Base-by-base conservation (phyloP, 78 protist species). In the Dictyostelium capitatum region DNA sequence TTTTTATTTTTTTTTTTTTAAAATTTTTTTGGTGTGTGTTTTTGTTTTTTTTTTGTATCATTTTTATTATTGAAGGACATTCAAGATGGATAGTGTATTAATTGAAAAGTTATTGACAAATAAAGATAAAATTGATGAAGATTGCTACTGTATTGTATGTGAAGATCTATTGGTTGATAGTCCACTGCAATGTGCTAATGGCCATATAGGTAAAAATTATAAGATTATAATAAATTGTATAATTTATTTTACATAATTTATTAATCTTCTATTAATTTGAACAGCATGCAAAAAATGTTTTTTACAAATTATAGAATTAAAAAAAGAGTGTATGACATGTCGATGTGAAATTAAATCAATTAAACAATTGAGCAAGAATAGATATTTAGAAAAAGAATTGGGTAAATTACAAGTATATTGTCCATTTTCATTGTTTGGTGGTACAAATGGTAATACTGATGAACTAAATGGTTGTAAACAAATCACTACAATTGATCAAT, bases 361-460 rank as follows among this genome's bases (percentile, higher is more conserved):
- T 2, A 47, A 25, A 25, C 32, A n/a, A 32, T 67, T 67, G 15
- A 67, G 75, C 17, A 67, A 67, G 11, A 67, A 67, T 67, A 67
- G 75, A 67, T 67, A 32, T 32, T 67, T 67, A 67, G 75, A 67
- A 19, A 67, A 67, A 67, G 75, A 67, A 67, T 20, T 67, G 28
- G 30, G 75, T 30, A 67, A 67, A 67, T 67, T 67, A 32, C 28
- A 67, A 8, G 30, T 67, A 11, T 2, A 67, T 67, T 67, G 75
- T 32, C 75, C 75, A 32, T 30, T 30, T 32, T 67, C 73, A 65
- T 28, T 65, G 25, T 30, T 14, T 14, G 4, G 15, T 51, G 10
- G 56, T 51, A 4, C 43, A 37, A 37, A 2, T 37, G 43, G 56
- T 51, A 14, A 1, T 14, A 51, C 3, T 12, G 56, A 51, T 14